phyloP scores from a whole-genome alignment of 768 basidiomycete genomes.

The Candolleomyces eurysporus region DNA sequence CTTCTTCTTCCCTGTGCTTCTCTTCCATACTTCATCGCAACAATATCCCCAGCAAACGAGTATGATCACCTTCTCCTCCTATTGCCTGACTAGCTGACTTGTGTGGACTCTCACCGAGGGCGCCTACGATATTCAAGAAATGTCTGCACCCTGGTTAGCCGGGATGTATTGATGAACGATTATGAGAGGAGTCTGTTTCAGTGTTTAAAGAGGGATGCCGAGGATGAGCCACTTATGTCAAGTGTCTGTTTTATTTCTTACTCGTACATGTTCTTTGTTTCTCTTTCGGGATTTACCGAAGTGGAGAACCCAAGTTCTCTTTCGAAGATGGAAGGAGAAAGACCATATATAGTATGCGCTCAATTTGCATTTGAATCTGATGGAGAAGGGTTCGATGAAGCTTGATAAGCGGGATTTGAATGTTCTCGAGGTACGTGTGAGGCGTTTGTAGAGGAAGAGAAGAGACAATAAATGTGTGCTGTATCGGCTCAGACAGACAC shows the following conservation, averaged over 20 bases:
- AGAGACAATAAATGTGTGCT: too few species aligned
- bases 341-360: slow-evolving; percentile 26
- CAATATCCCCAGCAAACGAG: slow-evolving; percentile 22
- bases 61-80: slow-evolving; percentile 26
- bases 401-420: slow-evolving; percentile 34
- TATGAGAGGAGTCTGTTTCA: slow-evolving; percentile 43
- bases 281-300: too few species aligned
- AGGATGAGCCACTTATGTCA: slow-evolving; percentile 49
- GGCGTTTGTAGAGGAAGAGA: too few species aligned
- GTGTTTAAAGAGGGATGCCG: slow-evolving; percentile 40
- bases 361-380: slow-evolving; percentile 31
- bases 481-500: too few species aligned
- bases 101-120: slow-evolving; percentile 43
- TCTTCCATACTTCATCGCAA: background rate
- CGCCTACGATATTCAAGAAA: slow-evolving; percentile 43
- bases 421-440: too few species aligned
- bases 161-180: slow-evolving; percentile 40
- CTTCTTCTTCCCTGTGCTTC: background rate
- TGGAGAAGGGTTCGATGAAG: slow-evolving; percentile 41
- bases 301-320: too few species aligned
- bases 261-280: background rate
- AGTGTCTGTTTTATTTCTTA: slow-evolving; percentile 22
- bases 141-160: slow-evolving; percentile 49
- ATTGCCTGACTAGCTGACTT: slow-evolving; percentile 41
- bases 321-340: too few species aligned